Evolutionary conservation across 345 rosid species (phyloP).

Genomic region (Mangifera indica): DNA sequence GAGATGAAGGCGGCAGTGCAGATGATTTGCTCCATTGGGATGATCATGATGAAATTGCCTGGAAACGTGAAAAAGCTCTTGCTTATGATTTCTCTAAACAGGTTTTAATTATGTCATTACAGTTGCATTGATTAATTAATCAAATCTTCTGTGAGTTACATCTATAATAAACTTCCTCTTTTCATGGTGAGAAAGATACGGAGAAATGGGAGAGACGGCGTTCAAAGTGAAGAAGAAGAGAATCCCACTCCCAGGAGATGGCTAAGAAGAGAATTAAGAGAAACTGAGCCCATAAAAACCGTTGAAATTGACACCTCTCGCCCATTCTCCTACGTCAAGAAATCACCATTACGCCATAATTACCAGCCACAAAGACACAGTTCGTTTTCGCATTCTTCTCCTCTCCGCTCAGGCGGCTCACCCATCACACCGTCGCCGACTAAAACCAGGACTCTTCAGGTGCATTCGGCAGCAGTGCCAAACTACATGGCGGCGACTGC

Average conservation of each 20-base stretch:
- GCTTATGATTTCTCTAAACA: slow-evolving; percentile 61
- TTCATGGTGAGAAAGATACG: slow-evolving; percentile 37
- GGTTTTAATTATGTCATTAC: slow-evolving; percentile 26
- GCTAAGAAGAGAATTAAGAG: not conserved
- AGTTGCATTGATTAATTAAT: not conserved
- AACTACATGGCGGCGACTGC: slow-evolving; percentile 83
- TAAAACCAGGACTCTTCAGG: slow-evolving; percentile 30
- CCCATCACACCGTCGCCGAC: slow-evolving; percentile 26
- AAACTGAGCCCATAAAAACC: slow-evolving; percentile 63
- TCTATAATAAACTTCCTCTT: not conserved
- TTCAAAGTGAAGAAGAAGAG: slow-evolving; percentile 50
- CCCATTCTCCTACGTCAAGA: slow-evolving; percentile 38
- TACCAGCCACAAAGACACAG: slow-evolving; percentile 31
- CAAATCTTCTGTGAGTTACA: not conserved
- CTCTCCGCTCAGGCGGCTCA: slow-evolving; percentile 16
- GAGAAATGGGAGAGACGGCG: slow-evolving; percentile 38
- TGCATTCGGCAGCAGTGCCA: slow-evolving; percentile 46
- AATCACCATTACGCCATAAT: slow-evolving; percentile 20
- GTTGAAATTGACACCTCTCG: slow-evolving; percentile 62
- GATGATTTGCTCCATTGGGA: slow-evolving; percentile 37
- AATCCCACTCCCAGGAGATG: slow-evolving; percentile 17
- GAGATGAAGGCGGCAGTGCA: slow-evolving; percentile 41
- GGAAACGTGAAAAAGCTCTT: slow-evolving; percentile 42
- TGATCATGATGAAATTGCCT: slow-evolving; percentile 32
- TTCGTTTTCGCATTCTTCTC: slow-evolving; percentile 26